Evolutionary conservation across 2,329 filamentous ascomycete genomes (phyloP), one percentile per base, ranked within the genome.

Genomic region (Fusarium dimerum): DNA sequence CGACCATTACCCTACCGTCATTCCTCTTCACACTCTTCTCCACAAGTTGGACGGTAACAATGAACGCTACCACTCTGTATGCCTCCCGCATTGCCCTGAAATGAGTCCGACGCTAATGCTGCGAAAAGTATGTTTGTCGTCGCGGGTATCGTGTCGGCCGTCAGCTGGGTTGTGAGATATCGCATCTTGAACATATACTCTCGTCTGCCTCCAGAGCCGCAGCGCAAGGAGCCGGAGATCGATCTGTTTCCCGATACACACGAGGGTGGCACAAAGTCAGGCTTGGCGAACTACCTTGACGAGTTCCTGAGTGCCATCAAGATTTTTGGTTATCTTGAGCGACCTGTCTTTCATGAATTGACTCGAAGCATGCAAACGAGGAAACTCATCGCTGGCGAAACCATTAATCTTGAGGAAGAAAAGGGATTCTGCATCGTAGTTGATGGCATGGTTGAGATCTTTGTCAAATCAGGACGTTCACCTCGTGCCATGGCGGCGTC

Each of bases 271-370:
- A 86, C 86, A 30, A 99, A 99, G 71, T 87, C 92, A 1, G 94
- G 93, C 1, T 78, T 99, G 42, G 86, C 91, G n/a, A 99, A 92
- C 69, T 99, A 99, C 64, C 80, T 99, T 26, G 94, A 99, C 72
- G 95, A 99, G 71, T 99, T 99, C 64, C 78, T 99, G 18, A 97
- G 92, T 68, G 94, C 95, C 30, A 99, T 99, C 76, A 99, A 97
- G 73, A 94, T 99, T 52, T 99, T 99, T 73, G 94, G 94, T 9
- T 99, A 97, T 68, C 78, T 99, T 41, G 94, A 99, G 70, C 85
- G 94, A 26, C 92, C 94, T 1, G 94, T 99, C 40, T 99, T 99
- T 67, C 95, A 99, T 67, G 94, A 99, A 73, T 82, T 99, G 63
- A 99, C 94, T 0, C 82, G 94, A 54, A 97, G 92, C 53, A 99